Conservation (phyloP, 208 protist genomes). For the Leishmania braziliensis region DNA sequence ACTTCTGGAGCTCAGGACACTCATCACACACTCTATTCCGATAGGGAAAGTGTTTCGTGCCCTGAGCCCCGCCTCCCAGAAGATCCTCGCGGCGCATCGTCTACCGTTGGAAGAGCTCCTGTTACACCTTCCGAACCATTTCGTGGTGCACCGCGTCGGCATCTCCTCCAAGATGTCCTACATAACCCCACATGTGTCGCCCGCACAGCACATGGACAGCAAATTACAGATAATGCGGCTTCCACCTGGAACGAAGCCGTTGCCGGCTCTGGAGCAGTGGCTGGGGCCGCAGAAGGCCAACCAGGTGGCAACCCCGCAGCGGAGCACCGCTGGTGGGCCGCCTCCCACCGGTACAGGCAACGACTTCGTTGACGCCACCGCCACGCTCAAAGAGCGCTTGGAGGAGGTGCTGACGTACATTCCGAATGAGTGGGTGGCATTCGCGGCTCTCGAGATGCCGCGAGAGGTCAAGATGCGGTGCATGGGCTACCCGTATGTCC, state of each 20-base stretch:
- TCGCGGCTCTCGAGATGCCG: slow-evolving; percentile 42
- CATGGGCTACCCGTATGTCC: slow-evolving; percentile 53
- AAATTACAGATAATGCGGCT: not conserved
- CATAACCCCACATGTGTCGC: slow-evolving; percentile 4
- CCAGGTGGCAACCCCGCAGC: not conserved
- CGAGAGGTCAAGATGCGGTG: slow-evolving; percentile 56
- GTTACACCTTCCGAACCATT: slow-evolving; percentile 57
- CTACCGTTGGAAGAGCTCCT: slow-evolving; percentile 64
- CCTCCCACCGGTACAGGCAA: not conserved
- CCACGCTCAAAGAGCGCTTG: slow-evolving; percentile 30
- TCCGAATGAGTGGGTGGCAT: slow-evolving; percentile 60
- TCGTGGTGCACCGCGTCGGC: slow-evolving; percentile 33
- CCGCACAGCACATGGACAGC: not conserved
- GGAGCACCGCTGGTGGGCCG: not conserved
- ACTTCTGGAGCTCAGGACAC: slow-evolving; percentile 13
- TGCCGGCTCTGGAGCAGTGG: slow-evolving; percentile 23
- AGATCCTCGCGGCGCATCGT: slow-evolving; percentile 40
- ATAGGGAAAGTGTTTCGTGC: slow-evolving; percentile 51
- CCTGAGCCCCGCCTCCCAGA: slow-evolving; percentile 38
- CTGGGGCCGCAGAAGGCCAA: slow-evolving; percentile 1
- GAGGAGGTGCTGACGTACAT: slow-evolving; percentile 64
- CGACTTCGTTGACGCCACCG: slow-evolving; percentile 5
- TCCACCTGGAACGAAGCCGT: slow-evolving; percentile 8
- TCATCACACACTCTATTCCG: slow-evolving; percentile 30
- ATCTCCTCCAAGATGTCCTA: not conserved